phyloP scores from a whole-genome alignment of 352 stramenopile species.

The Phytophthora sp. region DNA sequence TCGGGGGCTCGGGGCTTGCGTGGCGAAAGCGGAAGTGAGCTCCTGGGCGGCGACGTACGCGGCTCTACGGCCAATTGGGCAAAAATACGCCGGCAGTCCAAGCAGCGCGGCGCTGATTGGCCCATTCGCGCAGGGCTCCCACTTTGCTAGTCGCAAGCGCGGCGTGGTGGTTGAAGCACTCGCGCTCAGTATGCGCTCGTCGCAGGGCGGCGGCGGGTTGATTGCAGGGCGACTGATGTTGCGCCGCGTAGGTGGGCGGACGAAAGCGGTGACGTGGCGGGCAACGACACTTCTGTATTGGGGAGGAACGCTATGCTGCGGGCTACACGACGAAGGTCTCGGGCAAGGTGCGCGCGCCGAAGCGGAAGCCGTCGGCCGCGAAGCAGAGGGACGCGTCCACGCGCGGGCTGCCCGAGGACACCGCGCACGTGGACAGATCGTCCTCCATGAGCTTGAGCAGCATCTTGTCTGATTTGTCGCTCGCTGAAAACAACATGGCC shows the following conservation, averaged over 20 bases:
- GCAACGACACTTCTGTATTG: neutral
- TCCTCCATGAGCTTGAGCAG: slow-evolving; percentile 36
- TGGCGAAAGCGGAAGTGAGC: slow-evolving; percentile 26
- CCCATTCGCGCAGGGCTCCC: no score
- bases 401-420: slow-evolving; percentile 1
- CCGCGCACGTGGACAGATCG: slow-evolving; percentile 16
- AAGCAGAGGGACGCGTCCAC: slow-evolving; percentile 25
- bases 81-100: neutral
- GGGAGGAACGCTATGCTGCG: no score
- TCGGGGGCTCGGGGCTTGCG: slow-evolving; percentile 1
- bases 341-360: slow-evolving; percentile 18
- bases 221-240: neutral
- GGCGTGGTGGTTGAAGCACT: slow-evolving; percentile 31
- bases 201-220: neutral
- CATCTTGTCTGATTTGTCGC: slow-evolving; percentile 32
- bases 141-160: slow-evolving; percentile 31
- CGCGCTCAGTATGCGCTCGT: slow-evolving; percentile 7
- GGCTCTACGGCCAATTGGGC: no score
- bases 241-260: neutral
- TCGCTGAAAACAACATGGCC: slow-evolving; percentile 18
- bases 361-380: slow-evolving; percentile 15
- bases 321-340: slow-evolving; percentile 39
- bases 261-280: slow-evolving; percentile 5
- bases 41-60: neutral
- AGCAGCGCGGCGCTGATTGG: slow-evolving; percentile 12